Evolutionary conservation across 2,329 filamentous ascomycete species (phyloP), one percentile per base, ranked within the genome.

Genomic region (Aspergillus quadrilineatus): DNA sequence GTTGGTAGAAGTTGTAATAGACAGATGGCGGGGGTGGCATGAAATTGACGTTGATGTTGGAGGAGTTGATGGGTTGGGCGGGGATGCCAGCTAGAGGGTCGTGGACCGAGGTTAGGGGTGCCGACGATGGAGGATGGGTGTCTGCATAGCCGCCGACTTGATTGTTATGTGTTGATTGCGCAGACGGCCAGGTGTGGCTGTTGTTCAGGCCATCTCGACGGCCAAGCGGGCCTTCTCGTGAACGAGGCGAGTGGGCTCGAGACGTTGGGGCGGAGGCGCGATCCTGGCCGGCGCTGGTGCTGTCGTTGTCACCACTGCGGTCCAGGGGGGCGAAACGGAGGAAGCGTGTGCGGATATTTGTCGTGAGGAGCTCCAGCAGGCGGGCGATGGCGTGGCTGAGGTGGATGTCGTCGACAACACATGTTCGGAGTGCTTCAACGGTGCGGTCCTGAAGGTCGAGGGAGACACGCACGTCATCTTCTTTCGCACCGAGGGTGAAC

Each of bases 401-500:
- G 67, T 88, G 85, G 14, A 87, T 84, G 63, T 88, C 85, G 64
- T 88, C 85, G 17, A 87, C 85, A 22, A 86, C 84, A 63, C 80
- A 83, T 29, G 79, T 83, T 32, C 81, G 79, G 39, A 88, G 73
- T 7, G 82, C 83, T 59, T 82, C 78, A 6, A 85, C 80, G 0
- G 82, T 85, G 28, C 79, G 77, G 60, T 85, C 82, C 59, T 87
- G 80, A 1, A 87, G 75, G 26, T 79, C 78, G 6, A 87, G 73
- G 2, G 81, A 85, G 46, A 83, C 78, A 32, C 81, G 79, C 10
- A 87, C 81, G 56, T 87, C 82, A 63, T 83, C 81, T 67, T 86
- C 84, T 46, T 82, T 83, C 0, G 83, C 84, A 41, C 85, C 85
- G 2, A 87, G 75, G 1, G 83, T 84, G 60, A 88, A 86, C 0